phyloP scores from a whole-genome alignment of 345 rosid genomes.

The Salix caprea region DNA sequence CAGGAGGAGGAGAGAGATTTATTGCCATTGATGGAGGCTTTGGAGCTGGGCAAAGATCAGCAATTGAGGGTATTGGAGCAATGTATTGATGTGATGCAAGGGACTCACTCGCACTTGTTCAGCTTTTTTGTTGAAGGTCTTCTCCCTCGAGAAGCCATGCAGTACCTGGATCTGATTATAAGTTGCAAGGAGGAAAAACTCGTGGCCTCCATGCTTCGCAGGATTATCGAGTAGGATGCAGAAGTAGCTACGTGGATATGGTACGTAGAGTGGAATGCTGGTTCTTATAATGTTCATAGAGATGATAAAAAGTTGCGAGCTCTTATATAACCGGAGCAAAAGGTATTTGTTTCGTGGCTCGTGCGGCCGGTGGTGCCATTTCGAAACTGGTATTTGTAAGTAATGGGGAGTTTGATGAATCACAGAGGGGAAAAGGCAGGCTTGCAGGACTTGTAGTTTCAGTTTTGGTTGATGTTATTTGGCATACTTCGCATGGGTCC shows the following conservation, averaged over 20 bases:
- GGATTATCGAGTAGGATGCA: constrained; percentile 4
- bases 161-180: constrained; percentile 48
- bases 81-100: constrained; percentile 51
- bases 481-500: too few species aligned
- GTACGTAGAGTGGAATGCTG: not conserved
- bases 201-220: constrained; percentile 10
- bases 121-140: constrained; percentile 53
- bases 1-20: constrained; percentile 59
- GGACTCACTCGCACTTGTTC: constrained; percentile 47
- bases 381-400: not conserved
- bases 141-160: constrained; percentile 61
- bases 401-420: not conserved
- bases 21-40: constrained; percentile 58
- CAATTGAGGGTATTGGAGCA: constrained; percentile 37
- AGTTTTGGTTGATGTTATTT: too few species aligned
- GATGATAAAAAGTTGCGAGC: too few species aligned
- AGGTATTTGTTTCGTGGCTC: not conserved
- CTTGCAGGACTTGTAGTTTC: too few species aligned
- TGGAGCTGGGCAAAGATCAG: constrained; percentile 55
- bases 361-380: not conserved
- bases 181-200: constrained; percentile 30
- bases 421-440: too few species aligned
- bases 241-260: not conserved
- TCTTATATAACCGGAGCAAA: not conserved
- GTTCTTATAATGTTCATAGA: not conserved